Evolutionary conservation across 805 yeast species (phyloP).

Genomic region (Vanderwaltozyma polyspora): DNA sequence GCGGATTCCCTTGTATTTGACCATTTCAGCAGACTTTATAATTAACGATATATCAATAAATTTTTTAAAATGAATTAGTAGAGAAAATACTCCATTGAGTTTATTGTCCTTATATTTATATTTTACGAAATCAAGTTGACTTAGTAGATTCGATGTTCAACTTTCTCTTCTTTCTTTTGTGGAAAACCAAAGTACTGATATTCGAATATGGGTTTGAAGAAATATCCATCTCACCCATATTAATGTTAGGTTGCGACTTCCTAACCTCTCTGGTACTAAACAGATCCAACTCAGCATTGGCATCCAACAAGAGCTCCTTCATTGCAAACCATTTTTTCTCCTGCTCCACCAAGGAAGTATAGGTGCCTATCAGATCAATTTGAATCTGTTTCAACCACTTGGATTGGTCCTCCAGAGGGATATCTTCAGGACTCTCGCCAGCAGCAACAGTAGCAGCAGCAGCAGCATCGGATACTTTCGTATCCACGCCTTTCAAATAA

Average conservation of each 20-base stretch:
- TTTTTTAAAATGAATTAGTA: too few species aligned
- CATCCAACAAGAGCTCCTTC: slow-evolving; percentile 24
- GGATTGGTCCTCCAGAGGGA: slow-evolving; percentile 6
- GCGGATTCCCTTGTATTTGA: too few species aligned
- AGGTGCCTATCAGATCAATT: slow-evolving; percentile 11
- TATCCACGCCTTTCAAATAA: slow-evolving; percentile 8
- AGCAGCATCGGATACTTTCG: neutral
- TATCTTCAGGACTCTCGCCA: neutral
- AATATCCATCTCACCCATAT: slow-evolving; percentile 2
- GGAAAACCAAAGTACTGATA: slow-evolving; percentile 1
- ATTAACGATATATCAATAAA: too few species aligned
- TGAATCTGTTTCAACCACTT: slow-evolving; percentile 16
- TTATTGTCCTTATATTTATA: too few species aligned
- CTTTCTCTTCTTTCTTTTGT: slow-evolving; percentile 1
- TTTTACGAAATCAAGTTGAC: too few species aligned
- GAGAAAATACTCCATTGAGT: too few species aligned
- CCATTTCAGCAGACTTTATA: too few species aligned
- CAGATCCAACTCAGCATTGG: slow-evolving; percentile 25
- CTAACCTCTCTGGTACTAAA: slow-evolving; percentile 15
- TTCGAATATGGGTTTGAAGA: slow-evolving; percentile 3
- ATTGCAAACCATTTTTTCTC: slow-evolving; percentile 25
- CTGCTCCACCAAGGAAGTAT: slow-evolving; percentile 9
- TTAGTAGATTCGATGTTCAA: too few species aligned
- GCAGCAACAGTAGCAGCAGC: neutral
- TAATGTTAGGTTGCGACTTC: neutral